phyloP scores from a whole-genome alignment of 2,329 filamentous ascomycete genomes.

The Trichoderma simmonsii region DNA sequence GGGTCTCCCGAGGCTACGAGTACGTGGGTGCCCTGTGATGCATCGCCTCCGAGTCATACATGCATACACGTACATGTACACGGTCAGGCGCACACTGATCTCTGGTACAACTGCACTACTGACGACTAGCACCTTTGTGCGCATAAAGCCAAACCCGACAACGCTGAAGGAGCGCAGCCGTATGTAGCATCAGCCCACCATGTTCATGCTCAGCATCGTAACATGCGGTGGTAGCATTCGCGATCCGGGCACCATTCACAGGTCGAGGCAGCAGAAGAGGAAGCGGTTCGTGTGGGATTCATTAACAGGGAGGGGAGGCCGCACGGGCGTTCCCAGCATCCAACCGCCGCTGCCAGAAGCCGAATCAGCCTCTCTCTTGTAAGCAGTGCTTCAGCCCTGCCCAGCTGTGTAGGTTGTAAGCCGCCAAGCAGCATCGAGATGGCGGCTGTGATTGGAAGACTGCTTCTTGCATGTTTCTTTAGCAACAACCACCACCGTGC shows the following conservation, averaged over 20 bases:
- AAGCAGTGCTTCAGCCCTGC: slow-evolving; percentile 6
- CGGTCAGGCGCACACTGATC: slow-evolving; percentile 9
- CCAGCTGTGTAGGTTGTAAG: neutral
- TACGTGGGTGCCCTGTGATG: slow-evolving; percentile 1
- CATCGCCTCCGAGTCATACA: slow-evolving; percentile 9
- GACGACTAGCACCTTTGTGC: neutral
- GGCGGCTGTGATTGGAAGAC: neutral
- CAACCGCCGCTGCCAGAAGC: neutral
- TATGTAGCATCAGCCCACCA: slow-evolving; percentile 10
- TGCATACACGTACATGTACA: slow-evolving; percentile 5
- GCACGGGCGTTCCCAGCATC: neutral
- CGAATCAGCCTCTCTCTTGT: neutral
- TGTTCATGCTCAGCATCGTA: slow-evolving; percentile 1
- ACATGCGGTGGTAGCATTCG: neutral
- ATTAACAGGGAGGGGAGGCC: neutral
- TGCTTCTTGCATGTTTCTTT: neutral
- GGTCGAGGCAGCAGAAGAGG: neutral
- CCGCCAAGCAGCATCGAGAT: neutral
- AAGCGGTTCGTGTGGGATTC: neutral
- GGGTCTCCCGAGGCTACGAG: neutral
- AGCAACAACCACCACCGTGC: slow-evolving; percentile 3
- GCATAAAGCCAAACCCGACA: neutral
- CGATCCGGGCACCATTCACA: neutral
- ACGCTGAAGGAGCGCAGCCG: neutral
- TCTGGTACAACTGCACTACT: neutral